Conservation (phyloP, 2,329 filamentous ascomycete species). For the Botrytis medusae region DNA sequence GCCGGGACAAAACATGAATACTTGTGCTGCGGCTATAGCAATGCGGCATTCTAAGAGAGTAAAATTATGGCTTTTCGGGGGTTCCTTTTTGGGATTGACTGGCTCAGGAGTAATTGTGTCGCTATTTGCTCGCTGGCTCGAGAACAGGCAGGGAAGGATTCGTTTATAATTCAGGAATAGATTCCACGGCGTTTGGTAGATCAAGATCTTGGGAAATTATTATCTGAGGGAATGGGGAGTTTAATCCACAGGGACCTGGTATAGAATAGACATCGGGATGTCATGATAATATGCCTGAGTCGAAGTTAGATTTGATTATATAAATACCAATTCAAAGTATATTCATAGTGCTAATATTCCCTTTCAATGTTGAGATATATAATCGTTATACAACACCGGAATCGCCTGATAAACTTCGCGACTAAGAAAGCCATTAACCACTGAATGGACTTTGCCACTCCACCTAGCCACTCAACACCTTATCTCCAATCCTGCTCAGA, state of each 20-base stretch:
- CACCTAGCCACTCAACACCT: background rate
- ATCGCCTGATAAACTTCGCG: background rate
- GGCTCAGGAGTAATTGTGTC: background rate
- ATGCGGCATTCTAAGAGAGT: background rate
- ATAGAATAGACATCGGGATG: background rate
- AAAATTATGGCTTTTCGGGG: background rate
- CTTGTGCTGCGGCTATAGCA: background rate
- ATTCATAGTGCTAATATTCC: background rate
- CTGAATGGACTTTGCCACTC: background rate
- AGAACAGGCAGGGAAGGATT: background rate
- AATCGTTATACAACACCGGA: background rate
- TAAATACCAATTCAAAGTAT: background rate
- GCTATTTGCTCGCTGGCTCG: background rate
- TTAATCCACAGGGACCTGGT: background rate
- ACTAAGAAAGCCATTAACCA: background rate
- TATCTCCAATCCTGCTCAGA: background rate
- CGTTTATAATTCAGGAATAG: background rate
- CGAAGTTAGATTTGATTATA: background rate
- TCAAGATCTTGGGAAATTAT: background rate
- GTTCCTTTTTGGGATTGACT: background rate
- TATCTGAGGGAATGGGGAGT: background rate
- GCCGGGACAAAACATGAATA: background rate
- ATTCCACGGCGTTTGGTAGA: background rate
- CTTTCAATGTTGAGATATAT: background rate
- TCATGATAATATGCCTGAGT: background rate